These are phyloP conservation scores for Ganoderma meredithae DNA, from an alignment of 1,284 basidiomycete species.

Conservation along the genomic window DNA sequence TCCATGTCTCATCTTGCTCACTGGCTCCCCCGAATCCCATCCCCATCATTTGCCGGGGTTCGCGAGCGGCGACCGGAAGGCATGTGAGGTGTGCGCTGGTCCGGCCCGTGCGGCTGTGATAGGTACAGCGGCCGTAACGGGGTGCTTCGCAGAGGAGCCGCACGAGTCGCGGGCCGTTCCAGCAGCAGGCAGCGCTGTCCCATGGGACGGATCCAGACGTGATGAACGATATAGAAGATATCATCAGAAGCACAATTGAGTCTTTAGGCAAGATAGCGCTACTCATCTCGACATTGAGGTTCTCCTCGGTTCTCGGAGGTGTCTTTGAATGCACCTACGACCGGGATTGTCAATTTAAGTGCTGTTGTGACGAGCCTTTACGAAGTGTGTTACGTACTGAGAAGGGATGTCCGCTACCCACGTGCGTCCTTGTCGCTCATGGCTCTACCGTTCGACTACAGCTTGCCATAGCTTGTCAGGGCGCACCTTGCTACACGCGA, in stretches of 20 bases:
- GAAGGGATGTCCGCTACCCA: background rate
- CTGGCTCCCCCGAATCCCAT: background rate
- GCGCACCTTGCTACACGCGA: background rate
- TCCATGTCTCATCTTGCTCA: background rate
- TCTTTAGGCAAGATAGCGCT: slow-evolving; percentile 3
- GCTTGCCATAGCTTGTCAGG: background rate
- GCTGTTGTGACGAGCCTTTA: background rate
- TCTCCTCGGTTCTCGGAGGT: background rate
- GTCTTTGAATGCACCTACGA: background rate
- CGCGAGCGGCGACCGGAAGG: slow-evolving; percentile 3
- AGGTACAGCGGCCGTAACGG: slow-evolving; percentile 11
- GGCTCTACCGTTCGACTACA: background rate
- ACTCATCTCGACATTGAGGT: background rate
- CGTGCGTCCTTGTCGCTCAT: background rate
- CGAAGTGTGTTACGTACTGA: slow-evolving; percentile 19
- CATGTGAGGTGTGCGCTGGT: background rate
- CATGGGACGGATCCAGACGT: slow-evolving; percentile 18
- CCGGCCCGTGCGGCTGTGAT: background rate
- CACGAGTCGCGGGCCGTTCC: slow-evolving; percentile 18
- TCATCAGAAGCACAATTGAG: slow-evolving; percentile 15
- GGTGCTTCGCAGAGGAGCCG: slow-evolving; percentile 11
- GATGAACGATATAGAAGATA: slow-evolving; percentile 9
- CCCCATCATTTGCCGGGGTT: slow-evolving; percentile 16
- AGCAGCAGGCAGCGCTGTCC: slow-evolving; percentile 1
- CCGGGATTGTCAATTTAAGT: background rate